Base-by-base conservation (phyloP, 75 land plant genomes). In the Pinus taeda region DNA sequence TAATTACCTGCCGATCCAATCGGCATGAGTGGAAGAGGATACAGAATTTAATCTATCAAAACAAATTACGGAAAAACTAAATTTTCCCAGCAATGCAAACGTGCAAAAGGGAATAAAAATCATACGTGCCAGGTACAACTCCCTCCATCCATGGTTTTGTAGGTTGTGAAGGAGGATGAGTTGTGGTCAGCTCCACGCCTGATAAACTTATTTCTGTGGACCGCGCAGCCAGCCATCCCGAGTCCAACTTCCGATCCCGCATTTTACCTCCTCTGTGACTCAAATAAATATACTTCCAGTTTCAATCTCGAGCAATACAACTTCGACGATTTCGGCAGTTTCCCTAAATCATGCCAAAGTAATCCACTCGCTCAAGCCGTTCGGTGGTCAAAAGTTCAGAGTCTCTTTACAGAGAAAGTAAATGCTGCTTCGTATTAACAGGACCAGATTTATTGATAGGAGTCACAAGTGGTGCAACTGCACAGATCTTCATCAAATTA, bases 91-190 rank as follows among this genome's bases (percentile, higher is more conserved):
- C 57, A 20, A 18, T n/a, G 22, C 76, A 20, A 49, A n/a, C 15
- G 22, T 18, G 5, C 3, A 55, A 72, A 78, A 11, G 24, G 65
- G 15, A 39, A 33, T 66, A 2, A 57, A 57, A 60, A 33, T 18
- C 88, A 70, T 87, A 96, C 98, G 98, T 96, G 77, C 97, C 98
- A 21, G 98, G 98, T 12, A 96, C 96, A 9, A 79, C 88, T 18
- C 93, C 98, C 57, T 85, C 88, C 81, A 96, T 92, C 98, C 98
- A 96, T 12, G 94, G 96, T 7, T 80, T 60, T 4, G 62, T 36
- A 9, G 85, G 61, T 30, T 66, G 77, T 42, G 86, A 59, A 33
- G 97, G 94, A 37, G 92, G 89, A 11, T 86, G 81, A 36, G 93
- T 87, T 57, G 97, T 96, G 63, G 97, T 93, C 76, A 96, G 93